phyloP scores from a whole-genome alignment of 805 yeast species.

The Metschnikowia sp. region DNA sequence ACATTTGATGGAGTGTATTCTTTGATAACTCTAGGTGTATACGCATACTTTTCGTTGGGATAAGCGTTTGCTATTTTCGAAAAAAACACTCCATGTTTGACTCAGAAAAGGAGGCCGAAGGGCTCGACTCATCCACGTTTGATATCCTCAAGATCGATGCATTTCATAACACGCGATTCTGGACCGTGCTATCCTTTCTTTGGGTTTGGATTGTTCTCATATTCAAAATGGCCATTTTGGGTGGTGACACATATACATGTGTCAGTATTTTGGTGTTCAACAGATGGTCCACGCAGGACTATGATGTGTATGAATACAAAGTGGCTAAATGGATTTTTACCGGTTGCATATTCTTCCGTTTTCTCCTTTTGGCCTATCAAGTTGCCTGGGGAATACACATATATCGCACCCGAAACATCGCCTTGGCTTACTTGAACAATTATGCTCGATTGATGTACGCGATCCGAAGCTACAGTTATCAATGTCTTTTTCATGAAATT shows the following conservation, averaged over 20 bases:
- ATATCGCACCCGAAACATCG: constrained; percentile 60
- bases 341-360: constrained; percentile 74
- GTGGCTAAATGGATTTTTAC: constrained; percentile 69
- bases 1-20: too few species aligned
- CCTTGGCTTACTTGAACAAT: constrained; percentile 64
- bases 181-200: constrained; percentile 45
- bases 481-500: constrained; percentile 69
- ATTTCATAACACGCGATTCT: constrained; percentile 42
- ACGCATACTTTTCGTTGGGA: too few species aligned
- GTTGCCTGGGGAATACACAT: constrained; percentile 55
- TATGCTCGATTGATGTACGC: constrained; percentile 60
- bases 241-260: constrained; percentile 76
- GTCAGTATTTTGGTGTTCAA: constrained; percentile 68
- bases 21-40: too few species aligned
- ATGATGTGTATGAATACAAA: constrained; percentile 45
- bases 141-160: constrained; percentile 46
- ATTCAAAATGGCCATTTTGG: constrained; percentile 50
- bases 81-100: constrained; percentile 6
- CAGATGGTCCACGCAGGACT: constrained; percentile 58
- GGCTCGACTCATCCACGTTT: constrained; percentile 41
- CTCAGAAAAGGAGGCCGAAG: constrained; percentile 11
- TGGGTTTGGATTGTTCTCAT: constrained; percentile 46
- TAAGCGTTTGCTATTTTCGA: too few species aligned
- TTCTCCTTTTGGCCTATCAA: constrained; percentile 55
- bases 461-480: constrained; percentile 55